Evolutionary conservation across 352 stramenopile genomes (phyloP).

Genomic region (Globisporangium carolinianum): DNA sequence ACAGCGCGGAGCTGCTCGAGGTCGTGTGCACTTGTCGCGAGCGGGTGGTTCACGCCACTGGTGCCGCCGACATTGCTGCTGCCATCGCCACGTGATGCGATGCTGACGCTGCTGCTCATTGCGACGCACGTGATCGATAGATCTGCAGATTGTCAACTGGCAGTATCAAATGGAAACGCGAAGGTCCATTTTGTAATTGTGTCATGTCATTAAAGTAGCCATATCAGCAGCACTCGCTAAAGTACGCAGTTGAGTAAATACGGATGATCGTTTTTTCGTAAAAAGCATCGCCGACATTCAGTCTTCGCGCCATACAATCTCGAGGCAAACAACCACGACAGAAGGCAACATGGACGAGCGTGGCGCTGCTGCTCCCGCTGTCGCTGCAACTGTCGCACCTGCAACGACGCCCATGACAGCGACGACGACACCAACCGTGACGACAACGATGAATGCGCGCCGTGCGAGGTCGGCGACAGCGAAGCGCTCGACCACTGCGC

Average conservation of each 20-base stretch:
- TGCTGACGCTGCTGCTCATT: not conserved
- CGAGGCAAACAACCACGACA: no score
- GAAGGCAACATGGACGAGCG: not conserved
- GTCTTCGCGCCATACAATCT: no score
- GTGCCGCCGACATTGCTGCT: not conserved
- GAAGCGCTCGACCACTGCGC: not conserved
- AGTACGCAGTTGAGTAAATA: no score
- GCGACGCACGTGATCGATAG: not conserved
- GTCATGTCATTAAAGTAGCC: no score
- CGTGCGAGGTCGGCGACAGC: not conserved
- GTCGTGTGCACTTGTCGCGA: conserved; percentile 17
- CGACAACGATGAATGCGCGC: not conserved
- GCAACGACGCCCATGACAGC: not conserved
- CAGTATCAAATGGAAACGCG: no score
- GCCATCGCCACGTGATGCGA: not conserved
- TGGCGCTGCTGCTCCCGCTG: no score
- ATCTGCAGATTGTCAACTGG: no score
- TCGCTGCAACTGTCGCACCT: not conserved
- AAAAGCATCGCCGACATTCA: no score
- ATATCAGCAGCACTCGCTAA: no score
- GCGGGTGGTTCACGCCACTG: conserved; percentile 1
- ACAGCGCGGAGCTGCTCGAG: conserved; percentile 27
- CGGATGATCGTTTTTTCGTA: no score
- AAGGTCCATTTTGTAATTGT: no score
- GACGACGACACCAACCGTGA: not conserved